Conservation (phyloP, 805 yeast genomes). For the Starmerella stellata region DNA sequence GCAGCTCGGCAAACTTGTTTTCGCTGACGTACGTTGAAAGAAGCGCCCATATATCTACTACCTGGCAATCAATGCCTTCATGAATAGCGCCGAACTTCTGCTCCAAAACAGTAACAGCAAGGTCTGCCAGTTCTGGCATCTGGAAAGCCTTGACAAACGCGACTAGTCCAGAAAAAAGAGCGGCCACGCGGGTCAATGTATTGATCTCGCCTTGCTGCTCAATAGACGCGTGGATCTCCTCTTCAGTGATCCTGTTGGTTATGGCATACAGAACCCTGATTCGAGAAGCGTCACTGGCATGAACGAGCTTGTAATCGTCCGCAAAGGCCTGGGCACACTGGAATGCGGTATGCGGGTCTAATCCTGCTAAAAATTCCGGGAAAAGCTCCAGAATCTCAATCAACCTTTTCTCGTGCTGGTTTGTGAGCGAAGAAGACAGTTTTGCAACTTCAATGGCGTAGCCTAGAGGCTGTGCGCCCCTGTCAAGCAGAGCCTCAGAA, state of each 20-base stretch:
- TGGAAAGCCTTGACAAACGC: constrained; percentile 11
- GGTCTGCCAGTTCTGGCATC: constrained; percentile 53
- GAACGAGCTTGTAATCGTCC: constrained; percentile 40
- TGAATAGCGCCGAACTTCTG: constrained; percentile 19
- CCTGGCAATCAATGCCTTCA: constrained; percentile 18
- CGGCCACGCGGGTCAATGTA: constrained; percentile 14
- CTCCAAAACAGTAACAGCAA: constrained; percentile 63
- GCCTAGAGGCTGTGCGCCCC: background rate
- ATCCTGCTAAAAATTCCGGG: constrained; percentile 29
- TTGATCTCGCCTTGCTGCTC: constrained; percentile 22
- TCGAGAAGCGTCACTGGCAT: constrained; percentile 7
- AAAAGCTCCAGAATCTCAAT: constrained; percentile 17
- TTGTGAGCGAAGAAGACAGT: constrained; percentile 6
- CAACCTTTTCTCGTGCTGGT: constrained; percentile 5
- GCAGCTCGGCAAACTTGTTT: constrained; percentile 11
- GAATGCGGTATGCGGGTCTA: constrained; percentile 31
- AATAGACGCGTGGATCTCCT: constrained; percentile 19
- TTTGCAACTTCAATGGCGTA: constrained; percentile 5
- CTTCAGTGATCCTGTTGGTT: constrained; percentile 50
- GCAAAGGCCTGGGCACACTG: constrained; percentile 43
- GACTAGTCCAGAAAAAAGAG: constrained; percentile 15
- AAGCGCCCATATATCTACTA: constrained; percentile 22
- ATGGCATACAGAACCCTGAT: constrained; percentile 61
- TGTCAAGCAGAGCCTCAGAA: constrained; percentile 17
- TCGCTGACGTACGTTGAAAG: constrained; percentile 13